phyloP scores from a whole-genome alignment of 2,329 filamentous ascomycete genomes.

The Colletotrichum plurivorum region DNA sequence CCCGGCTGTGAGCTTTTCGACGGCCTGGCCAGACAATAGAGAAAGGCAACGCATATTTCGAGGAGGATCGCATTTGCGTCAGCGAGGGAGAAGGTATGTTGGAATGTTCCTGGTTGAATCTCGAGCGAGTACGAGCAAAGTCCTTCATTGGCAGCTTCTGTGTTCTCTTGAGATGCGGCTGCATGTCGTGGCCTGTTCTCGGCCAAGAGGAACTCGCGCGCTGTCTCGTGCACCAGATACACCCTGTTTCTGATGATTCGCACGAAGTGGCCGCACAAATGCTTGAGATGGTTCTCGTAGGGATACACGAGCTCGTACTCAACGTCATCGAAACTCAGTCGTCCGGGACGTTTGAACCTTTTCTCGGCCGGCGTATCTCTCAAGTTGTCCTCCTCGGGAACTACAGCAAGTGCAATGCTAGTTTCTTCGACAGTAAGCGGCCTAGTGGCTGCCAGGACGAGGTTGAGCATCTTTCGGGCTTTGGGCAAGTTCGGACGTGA shows the following conservation, averaged over 20 bases:
- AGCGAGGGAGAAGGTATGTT: constrained; percentile 7
- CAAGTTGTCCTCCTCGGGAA: not conserved
- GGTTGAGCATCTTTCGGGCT: constrained; percentile 40
- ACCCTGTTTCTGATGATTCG: constrained; percentile 41
- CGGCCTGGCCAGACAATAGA: constrained; percentile 2
- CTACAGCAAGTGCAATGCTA: constrained; percentile 41
- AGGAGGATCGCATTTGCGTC: not conserved
- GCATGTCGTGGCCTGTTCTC: not conserved
- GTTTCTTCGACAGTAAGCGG: constrained; percentile 41
- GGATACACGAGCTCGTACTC: constrained; percentile 41
- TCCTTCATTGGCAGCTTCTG: not conserved
- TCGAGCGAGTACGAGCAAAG: not conserved
- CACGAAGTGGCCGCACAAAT: constrained; percentile 40
- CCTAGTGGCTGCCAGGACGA: constrained; percentile 38
- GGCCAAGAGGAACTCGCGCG: constrained; percentile 42
- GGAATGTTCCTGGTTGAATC: not conserved
- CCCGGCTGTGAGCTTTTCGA: constrained; percentile 1
- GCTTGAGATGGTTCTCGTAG: constrained; percentile 40
- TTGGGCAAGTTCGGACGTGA: constrained; percentile 22
- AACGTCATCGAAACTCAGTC: constrained; percentile 32
- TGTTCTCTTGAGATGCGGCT: not conserved
- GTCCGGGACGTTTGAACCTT: not conserved
- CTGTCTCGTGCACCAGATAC: constrained; percentile 45
- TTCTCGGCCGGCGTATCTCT: not conserved
- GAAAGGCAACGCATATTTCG: constrained; percentile 5